Conservation (phyloP, 345 rosid genomes). For the Moricandia moricandioides region DNA sequence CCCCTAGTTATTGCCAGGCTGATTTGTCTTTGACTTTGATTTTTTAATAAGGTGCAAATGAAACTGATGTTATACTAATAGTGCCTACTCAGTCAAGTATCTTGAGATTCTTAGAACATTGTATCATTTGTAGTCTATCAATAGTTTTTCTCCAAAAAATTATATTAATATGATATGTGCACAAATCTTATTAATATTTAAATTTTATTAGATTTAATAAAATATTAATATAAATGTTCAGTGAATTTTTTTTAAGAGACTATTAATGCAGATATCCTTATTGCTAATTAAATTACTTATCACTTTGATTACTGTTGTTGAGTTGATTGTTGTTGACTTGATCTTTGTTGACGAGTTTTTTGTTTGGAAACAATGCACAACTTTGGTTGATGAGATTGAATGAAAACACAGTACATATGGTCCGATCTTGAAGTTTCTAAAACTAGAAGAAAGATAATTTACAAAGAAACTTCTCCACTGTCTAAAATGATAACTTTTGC, state of each 20-base stretch:
- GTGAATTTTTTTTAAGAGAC: too few relatives aligned
- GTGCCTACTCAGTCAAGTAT: not conserved
- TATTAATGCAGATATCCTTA: too few relatives aligned
- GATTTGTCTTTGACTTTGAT: not conserved
- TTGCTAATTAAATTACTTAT: not conserved
- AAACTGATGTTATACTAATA: not conserved
- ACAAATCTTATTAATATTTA: too few relatives aligned
- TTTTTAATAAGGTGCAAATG: not conserved
- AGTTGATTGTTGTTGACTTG: not conserved
- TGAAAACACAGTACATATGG: not conserved
- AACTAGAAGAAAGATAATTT: not conserved
- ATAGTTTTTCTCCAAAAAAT: too few relatives aligned
- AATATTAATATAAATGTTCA: too few relatives aligned
- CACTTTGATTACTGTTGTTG: not conserved
- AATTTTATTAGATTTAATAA: too few relatives aligned
- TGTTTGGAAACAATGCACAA: too few relatives aligned
- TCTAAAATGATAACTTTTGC: conserved; percentile 57
- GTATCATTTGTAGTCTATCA: too few relatives aligned
- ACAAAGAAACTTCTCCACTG: conserved; percentile 70
- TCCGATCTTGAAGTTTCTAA: not conserved
- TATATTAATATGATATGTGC: too few relatives aligned
- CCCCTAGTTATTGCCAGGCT: too few relatives aligned
- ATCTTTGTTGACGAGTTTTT: not conserved
- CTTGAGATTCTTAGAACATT: too few relatives aligned
- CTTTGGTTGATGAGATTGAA: not conserved